phyloP scores from a whole-genome alignment of 176 grass and related monocot species.

The Ensete glaucum region DNA sequence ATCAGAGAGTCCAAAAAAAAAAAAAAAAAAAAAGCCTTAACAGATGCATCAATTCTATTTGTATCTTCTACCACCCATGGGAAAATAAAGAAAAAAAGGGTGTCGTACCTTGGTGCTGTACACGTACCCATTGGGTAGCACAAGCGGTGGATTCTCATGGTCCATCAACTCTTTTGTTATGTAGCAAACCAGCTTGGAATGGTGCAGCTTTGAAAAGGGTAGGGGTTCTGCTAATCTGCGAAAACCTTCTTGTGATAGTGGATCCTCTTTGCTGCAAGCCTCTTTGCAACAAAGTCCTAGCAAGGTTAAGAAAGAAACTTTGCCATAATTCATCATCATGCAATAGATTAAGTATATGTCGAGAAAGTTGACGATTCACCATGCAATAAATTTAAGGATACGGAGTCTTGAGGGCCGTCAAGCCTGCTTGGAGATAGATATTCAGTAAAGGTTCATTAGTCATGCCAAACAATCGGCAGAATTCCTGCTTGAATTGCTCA shows the following conservation, averaged over 20 bases:
- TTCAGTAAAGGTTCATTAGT: constrained; percentile 75
- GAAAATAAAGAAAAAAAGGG: background rate
- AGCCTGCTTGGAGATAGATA: constrained; percentile 94
- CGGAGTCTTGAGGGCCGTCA: constrained; percentile 92
- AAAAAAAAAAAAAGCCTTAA: too few relatives aligned
- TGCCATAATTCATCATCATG: too few relatives aligned
- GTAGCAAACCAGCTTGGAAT: constrained; percentile 93
- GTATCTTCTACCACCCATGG: too few relatives aligned
- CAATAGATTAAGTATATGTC: background rate
- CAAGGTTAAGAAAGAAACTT: constrained; percentile 41
- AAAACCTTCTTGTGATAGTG: constrained; percentile 65
- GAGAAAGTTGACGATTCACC: background rate
- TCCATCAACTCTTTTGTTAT: constrained; percentile 98
- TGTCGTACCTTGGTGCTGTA: constrained; percentile 71
- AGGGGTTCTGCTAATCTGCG: constrained; percentile 73
- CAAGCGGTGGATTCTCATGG: constrained; percentile 82
- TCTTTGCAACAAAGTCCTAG: constrained; percentile 65
- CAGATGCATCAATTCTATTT: background rate
- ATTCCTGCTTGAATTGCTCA: constrained; percentile 89
- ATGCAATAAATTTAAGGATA: constrained; percentile 32
- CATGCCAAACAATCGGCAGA: constrained; percentile 87
- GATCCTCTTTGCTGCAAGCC: constrained; percentile 82
- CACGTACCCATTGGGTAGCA: constrained; percentile 86
- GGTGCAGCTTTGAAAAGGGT: constrained; percentile 82
- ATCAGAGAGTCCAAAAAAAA: background rate